Percentiles rank a stretch among this genome's conserved stretches.
Evolutionary conservation across 2,329 filamentous ascomycete species (phyloP).

Genomic region (Amphichorda felina): DNA sequence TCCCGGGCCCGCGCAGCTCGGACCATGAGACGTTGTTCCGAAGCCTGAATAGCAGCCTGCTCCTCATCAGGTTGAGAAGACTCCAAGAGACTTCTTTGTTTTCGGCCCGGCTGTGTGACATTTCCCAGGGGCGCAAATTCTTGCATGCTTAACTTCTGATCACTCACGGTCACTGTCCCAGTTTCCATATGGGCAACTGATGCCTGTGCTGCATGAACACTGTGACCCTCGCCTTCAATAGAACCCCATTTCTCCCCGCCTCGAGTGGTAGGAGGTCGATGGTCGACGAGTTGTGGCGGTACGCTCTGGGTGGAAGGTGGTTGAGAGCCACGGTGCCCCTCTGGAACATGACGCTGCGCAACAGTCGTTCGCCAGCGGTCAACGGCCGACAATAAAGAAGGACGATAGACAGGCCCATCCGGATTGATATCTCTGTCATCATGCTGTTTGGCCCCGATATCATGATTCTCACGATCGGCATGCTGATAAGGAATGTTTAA

Average conservation of each 20-base stretch:
- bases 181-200: no score
- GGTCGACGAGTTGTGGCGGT: background rate
- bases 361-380: slow-evolving; percentile 8
- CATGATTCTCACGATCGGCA: no score
- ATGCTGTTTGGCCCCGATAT: no score
- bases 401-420: background rate
- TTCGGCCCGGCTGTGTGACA: background rate
- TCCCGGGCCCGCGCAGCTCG: slow-evolving; percentile 53
- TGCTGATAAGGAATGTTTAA: no score
- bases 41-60: background rate
- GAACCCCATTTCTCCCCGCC: no score
- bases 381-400: slow-evolving; percentile 7
- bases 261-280: background rate
- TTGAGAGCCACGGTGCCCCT: background rate
- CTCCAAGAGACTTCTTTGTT: background rate
- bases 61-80: slow-evolving; percentile 17
- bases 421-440: background rate
- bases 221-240: no score
- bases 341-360: background rate
- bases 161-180: no score
- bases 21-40: slow-evolving; percentile 16
- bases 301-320: no score
- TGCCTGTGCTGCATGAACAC: no score
- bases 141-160: no score
- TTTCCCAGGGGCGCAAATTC: background rate